A percentile compares a stretch with the other conserved stretches of the same genome.
phyloP scores from a whole-genome alignment of 2,329 filamentous ascomycete species.

The Claviceps cyperi region DNA sequence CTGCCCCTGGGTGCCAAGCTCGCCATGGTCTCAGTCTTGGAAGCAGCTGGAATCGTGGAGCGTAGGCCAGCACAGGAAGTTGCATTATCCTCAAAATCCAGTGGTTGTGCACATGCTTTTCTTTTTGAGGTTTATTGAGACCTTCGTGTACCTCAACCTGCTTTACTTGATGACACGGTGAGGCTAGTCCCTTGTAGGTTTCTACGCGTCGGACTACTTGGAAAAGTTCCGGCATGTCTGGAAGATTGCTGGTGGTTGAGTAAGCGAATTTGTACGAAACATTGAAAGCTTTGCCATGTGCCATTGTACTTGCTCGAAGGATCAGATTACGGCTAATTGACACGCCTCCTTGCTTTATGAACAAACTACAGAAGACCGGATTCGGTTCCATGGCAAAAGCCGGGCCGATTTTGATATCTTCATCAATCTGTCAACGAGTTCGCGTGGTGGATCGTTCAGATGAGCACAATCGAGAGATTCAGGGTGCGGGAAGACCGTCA shows the following conservation, averaged over 20 bases:
- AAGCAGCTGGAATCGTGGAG: constrained; percentile 21
- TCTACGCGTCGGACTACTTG: constrained; percentile 10
- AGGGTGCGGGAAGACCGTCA: constrained; percentile 11
- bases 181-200: constrained; percentile 15
- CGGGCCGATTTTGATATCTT: constrained; percentile 15
- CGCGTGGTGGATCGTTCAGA: constrained; percentile 17
- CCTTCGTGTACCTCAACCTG: constrained; percentile 28
- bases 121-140: constrained; percentile 24
- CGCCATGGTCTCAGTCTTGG: constrained; percentile 19
- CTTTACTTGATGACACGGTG: constrained; percentile 28
- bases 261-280: constrained; percentile 2
- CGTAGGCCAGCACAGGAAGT: constrained; percentile 17
- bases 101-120: constrained; percentile 25
- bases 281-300: background rate
- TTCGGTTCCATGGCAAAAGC: constrained; percentile 13
- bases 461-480: constrained; percentile 17
- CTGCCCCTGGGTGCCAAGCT: constrained; percentile 24
- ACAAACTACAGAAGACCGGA: constrained; percentile 10
- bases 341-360: constrained; percentile 15
- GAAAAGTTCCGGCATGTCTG: constrained; percentile 15
- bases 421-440: constrained; percentile 19
- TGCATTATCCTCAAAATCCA: constrained; percentile 22
- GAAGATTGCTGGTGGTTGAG: constrained; percentile 17
- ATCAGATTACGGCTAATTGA: constrained; percentile 13
- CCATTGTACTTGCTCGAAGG: background rate